A percentile compares a stretch with the other conserved stretches of the same genome.
Conservation (phyloP, 192 early-diverging fungal species). For the Kickxella alabastrina region DNA sequence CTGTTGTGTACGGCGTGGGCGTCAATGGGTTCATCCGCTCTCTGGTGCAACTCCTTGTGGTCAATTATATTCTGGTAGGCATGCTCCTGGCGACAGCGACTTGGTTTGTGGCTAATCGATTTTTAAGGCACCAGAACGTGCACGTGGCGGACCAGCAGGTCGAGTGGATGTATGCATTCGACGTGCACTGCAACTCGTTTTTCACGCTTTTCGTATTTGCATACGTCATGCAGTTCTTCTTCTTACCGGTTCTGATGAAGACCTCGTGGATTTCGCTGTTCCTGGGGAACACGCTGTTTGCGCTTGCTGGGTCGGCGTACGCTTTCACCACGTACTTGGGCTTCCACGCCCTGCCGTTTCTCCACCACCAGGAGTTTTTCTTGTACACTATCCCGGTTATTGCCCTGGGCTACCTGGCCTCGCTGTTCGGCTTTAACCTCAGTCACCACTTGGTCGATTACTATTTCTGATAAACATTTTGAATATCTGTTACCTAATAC, state of each 20-base stretch:
- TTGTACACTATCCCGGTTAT: slow-evolving; percentile 79
- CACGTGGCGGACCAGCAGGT: slow-evolving; percentile 83
- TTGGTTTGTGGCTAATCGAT: slow-evolving; percentile 69
- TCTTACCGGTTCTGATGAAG: slow-evolving; percentile 76
- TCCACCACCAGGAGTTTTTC: slow-evolving; percentile 84
- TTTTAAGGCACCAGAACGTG: slow-evolving; percentile 68
- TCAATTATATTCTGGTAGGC: slow-evolving; percentile 32
- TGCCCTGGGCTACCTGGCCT: slow-evolving; percentile 56
- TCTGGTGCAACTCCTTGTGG: slow-evolving; percentile 30
- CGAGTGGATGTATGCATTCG: slow-evolving; percentile 96
- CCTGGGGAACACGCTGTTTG: slow-evolving; percentile 86
- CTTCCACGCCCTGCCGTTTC: slow-evolving; percentile 92
- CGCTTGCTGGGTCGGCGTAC: slow-evolving; percentile 75
- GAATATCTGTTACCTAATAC: neutral
- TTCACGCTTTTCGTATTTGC: slow-evolving; percentile 82
- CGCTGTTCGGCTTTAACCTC: slow-evolving; percentile 73
- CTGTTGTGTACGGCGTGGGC: slow-evolving; percentile 36
- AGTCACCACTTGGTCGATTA: slow-evolving; percentile 67
- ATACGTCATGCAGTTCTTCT: slow-evolving; percentile 91
- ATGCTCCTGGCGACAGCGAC: slow-evolving; percentile 21
- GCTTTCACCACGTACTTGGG: slow-evolving; percentile 89
- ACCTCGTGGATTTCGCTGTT: slow-evolving; percentile 77
- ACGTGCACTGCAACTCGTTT: slow-evolving; percentile 96
- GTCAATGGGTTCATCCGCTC: slow-evolving; percentile 27
- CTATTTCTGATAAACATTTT: slow-evolving; percentile 59